These are phyloP conservation scores for Erodium trifolium DNA, from an alignment of 441 rosid genomes.

Conservation along the genomic window DNA sequence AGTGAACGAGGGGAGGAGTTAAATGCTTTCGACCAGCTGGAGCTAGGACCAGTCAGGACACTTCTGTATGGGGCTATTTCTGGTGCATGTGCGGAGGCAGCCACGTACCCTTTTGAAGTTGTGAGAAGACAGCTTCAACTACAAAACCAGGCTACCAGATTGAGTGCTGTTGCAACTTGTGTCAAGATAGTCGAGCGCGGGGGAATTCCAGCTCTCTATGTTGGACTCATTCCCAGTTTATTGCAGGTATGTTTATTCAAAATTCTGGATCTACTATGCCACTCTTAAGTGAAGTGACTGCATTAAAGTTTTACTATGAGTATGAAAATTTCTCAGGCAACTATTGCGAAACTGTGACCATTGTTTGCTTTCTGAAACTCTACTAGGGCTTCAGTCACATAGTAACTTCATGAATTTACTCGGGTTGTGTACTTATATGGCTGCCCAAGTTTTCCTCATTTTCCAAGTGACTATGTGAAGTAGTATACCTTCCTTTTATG, in stretches of 20 bases:
- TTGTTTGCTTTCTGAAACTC: not conserved
- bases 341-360: not conserved
- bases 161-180: conserved; percentile 50
- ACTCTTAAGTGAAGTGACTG: not conserved
- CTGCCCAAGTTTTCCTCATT: not conserved
- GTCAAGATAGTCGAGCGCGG: conserved; percentile 51
- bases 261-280: not conserved
- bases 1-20: conserved; percentile 45
- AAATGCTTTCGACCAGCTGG: conserved; percentile 61
- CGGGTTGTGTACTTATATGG: not conserved
- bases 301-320: not conserved
- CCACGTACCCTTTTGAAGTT: conserved; percentile 76
- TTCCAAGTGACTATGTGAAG: not conserved
- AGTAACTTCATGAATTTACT: not conserved
- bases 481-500: too few relatives aligned
- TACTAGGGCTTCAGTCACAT: not conserved
- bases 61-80: conserved; percentile 66
- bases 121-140: conserved; percentile 72
- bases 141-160: conserved; percentile 47
- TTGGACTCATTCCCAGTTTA: conserved; percentile 71
- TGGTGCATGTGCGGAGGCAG: conserved; percentile 81
- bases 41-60: conserved; percentile 69
- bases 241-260: conserved; percentile 43
- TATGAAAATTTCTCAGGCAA: not conserved
- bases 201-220: conserved; percentile 72